These are phyloP conservation scores for Hemileccinum rubropunctum DNA, from an alignment of 768 basidiomycete species.

Conservation along the genomic window DNA sequence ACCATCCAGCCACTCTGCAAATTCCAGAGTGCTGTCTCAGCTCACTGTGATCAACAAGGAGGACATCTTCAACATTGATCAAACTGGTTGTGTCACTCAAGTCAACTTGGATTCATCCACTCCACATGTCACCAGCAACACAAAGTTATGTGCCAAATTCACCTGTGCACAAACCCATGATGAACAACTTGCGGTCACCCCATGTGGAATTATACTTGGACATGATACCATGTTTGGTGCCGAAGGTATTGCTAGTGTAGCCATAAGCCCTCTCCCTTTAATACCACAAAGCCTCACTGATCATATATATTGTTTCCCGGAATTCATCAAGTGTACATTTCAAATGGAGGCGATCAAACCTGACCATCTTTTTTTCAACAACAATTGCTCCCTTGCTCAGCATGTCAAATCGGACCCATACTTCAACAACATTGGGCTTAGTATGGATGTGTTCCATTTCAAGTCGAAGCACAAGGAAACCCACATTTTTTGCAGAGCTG, in stretches of 20 bases:
- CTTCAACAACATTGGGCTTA: conserved; percentile 21
- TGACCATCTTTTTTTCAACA: conserved; percentile 4
- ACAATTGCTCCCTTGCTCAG: conserved; percentile 7
- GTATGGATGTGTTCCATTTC: conserved; percentile 39
- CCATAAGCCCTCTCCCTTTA: not conserved
- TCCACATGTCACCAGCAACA: too few species aligned
- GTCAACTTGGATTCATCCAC: too few species aligned
- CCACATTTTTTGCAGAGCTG: conserved; percentile 32
- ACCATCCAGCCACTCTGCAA: not conserved
- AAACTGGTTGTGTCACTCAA: not conserved
- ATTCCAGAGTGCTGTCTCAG: not conserved
- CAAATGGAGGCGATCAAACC: not conserved
- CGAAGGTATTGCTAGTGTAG: conserved; percentile 1
- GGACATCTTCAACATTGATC: not conserved
- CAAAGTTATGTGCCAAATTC: not conserved
- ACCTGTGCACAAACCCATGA: not conserved
- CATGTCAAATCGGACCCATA: not conserved
- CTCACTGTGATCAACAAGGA: not conserved
- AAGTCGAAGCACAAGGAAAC: conserved; percentile 34
- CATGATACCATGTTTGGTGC: not conserved
- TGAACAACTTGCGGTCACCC: conserved; percentile 1
- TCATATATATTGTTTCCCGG: not conserved
- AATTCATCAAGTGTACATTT: conserved; percentile 7
- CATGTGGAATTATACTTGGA: conserved; percentile 1
- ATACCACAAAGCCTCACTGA: too few species aligned